Percentiles rank a stretch among this genome's conserved stretches.
These are phyloP conservation scores for Warburgia ugandensis DNA, from an alignment of 164 flowering plant genomes.

Conservation along the genomic window DNA sequence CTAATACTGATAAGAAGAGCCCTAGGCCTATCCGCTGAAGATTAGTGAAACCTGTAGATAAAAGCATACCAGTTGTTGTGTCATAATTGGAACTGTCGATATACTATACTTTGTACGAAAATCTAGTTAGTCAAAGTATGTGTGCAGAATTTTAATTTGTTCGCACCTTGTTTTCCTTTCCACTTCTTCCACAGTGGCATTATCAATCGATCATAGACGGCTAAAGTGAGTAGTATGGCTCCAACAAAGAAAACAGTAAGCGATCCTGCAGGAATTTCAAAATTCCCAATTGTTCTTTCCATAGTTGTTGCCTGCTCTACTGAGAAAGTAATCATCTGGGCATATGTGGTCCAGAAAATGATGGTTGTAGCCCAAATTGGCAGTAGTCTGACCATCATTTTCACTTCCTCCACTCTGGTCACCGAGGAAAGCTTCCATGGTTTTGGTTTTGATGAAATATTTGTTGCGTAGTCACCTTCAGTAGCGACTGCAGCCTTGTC, in stretches of 20 bases:
- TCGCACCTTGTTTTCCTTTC: constrained; percentile 74
- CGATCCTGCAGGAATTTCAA: constrained; percentile 87
- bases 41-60: constrained; percentile 64
- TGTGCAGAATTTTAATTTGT: no score
- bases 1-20: constrained; percentile 52
- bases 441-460: constrained; percentile 48
- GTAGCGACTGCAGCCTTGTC: constrained; percentile 82
- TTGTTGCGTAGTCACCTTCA: constrained; percentile 7
- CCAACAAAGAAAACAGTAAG: constrained; percentile 83
- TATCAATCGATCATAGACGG: constrained; percentile 59
- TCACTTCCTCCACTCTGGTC: constrained; percentile 86
- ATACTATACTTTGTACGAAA: no score
- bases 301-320: constrained; percentile 82
- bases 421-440: constrained; percentile 79
- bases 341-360: constrained; percentile 91
- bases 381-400: constrained; percentile 72
- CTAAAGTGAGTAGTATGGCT: constrained; percentile 62
- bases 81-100: no score
- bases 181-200: constrained; percentile 75
- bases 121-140: no score
- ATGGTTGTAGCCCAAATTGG: constrained; percentile 98
- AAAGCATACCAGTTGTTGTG: not conserved
- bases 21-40: constrained; percentile 76
- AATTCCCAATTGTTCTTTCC: constrained; percentile 55
- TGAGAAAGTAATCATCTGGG: constrained; percentile 96